Evolutionary conservation across 176 grass and related monocot species (phyloP), one percentile per base, ranked within the genome.

Genomic region (Elaeis guineensis): DNA sequence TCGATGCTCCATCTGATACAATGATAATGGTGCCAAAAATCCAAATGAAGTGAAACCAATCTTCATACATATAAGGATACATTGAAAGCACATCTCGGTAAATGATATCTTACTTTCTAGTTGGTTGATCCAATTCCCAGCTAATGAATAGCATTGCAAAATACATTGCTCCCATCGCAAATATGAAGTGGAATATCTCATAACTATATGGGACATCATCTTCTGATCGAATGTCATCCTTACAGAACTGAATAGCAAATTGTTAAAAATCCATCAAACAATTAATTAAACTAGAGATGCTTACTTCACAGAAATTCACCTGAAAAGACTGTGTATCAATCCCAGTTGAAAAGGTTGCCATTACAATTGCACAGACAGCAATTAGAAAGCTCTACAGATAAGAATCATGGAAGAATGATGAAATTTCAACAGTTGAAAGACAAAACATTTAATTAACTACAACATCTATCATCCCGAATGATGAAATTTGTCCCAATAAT

Each of bases 121-220:
- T 83, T 59, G 81, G 78, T 72, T 89, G 81, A 70, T 85, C 80
- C 49, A 89, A 72, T 54, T 91, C 81, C 92, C 92, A 97, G 78
- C 67, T 97, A 55, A 97, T 85, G 84, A 97, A 91, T 25, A 97
- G 22, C 92, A 97, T 91, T 35, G 87, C 92, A n/a, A 91, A 91
- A 61, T 91, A 89, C 87, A 91, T 91, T 44, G 87, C 85, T 67
- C 84, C 87, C 78, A 97, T 78, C 17, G 93, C 78, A 70, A 97
- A 91, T 44, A 97, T 81, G 59, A 85, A 76, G 75, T 91, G 79
- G 63, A 97, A 91, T 64, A 84, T 76, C 22, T 79, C 76, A 16
- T 97, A 91, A 57, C 78, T 85, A 72, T 91, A 91, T 19, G 87
- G 84, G 9, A 51, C 69, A 35, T 91, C 84, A 16, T 91, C 92